Evolutionary conservation across 208 protist species (phyloP).

Genomic region (Wallacemonas sp.): DNA sequence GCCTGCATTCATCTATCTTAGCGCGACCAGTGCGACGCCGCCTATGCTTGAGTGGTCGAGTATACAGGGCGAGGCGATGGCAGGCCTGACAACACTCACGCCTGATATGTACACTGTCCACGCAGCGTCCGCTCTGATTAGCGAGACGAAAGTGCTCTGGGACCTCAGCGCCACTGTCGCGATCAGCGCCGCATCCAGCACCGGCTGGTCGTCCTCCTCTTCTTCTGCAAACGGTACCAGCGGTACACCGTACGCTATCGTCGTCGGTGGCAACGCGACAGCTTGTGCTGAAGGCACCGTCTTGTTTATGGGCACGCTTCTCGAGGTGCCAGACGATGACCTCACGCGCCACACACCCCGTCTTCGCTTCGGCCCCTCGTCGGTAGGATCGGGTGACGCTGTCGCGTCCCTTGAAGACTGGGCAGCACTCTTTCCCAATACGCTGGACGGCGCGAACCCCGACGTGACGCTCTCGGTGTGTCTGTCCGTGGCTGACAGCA

Average conservation of each 20-base stretch:
- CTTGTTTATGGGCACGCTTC: neutral
- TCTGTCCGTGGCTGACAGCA: neutral
- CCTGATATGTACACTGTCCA: neutral
- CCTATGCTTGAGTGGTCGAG: neutral
- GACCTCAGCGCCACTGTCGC: neutral
- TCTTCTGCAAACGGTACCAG: too few relatives aligned
- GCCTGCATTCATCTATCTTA: conserved; percentile 5
- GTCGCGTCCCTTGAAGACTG: neutral
- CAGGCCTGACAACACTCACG: neutral
- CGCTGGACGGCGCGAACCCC: neutral
- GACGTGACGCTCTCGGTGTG: neutral
- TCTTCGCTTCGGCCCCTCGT: neutral
- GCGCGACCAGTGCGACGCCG: neutral
- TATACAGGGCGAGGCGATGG: conserved; percentile 1
- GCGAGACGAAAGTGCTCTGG: neutral
- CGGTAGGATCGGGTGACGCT: neutral
- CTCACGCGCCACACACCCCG: neutral
- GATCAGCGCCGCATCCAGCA: neutral
- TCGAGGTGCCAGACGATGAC: neutral
- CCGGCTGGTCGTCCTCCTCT: neutral
- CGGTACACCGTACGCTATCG: neutral
- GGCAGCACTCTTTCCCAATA: neutral
- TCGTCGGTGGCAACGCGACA: neutral
- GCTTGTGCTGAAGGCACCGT: neutral
- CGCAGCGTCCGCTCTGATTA: neutral